Base-by-base conservation (phyloP, 1,139 yeast species). In the Zygosaccharomyces sapae region DNA sequence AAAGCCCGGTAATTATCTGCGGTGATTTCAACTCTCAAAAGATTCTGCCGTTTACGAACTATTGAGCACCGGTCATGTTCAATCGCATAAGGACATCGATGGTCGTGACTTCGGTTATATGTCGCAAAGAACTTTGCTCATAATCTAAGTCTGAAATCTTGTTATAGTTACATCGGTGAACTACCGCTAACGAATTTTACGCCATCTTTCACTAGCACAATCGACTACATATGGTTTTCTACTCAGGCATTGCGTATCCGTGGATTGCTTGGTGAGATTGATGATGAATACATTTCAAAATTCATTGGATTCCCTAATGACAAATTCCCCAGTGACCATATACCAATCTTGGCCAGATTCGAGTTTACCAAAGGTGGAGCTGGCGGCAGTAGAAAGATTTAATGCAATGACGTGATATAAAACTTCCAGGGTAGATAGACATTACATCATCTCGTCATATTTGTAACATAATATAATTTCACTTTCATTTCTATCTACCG, bases 191-290 rank as follows among this genome's bases (percentile, higher is more conserved):
- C 98, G 10, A 94, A 92, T 68, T 84, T 83, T 67, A 83, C 97
- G 0, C 98, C 99, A 31, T 81, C 85, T 38, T 94, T 92, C 70
- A 88, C 95, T 2, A 90, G 89, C 59, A 90, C 83, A 38, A 88
- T 94, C 69, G 99, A 94, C 70, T 92, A 92, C 66, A 83, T 94
- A 51, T 94, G 97, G 96, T 89, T 86, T 68, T 79, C 96, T 2
- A 84, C 96, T 10, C 75, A 83, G 8, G 74, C 81, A 7, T 73
- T 94, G 53, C 80, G 84, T 52, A 96, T 92, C 8, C 83, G 81
- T 59, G 97, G 96, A 10, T 71, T 94, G 56, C 72, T 92, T 53
- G 97, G 97, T 38, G 81, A 81, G 58, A 80, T 90, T 40, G 97
- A 90, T 65, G 77, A 76, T 46, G 84, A 83, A 5, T 92, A 92